Conservation (phyloP, 495 filamentous ascomycete species). For the Xylaria castorea region DNA sequence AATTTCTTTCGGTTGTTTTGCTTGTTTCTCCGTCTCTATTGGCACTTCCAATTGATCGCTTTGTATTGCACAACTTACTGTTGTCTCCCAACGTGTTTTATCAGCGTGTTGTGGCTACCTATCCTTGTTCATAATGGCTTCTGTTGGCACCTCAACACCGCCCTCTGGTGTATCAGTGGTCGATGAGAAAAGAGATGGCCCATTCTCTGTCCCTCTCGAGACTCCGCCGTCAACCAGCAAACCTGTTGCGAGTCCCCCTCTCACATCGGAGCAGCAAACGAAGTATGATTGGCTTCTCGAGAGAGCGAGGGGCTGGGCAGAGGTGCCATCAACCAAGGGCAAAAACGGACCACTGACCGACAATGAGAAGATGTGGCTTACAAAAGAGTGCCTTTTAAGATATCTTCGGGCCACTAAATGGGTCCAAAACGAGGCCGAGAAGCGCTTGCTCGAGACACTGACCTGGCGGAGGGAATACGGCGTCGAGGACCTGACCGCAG, state of each 20-base stretch:
- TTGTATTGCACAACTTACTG: background rate
- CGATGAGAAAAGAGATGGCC: conserved; percentile 50
- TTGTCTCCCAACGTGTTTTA: background rate
- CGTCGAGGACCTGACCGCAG: conserved; percentile 72
- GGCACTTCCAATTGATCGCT: too few relatives aligned
- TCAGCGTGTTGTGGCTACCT: background rate
- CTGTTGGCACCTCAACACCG: conserved; percentile 28
- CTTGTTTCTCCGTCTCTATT: background rate
- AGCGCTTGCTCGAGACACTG: conserved; percentile 78
- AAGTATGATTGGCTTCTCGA: conserved; percentile 82
- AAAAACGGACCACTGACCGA: conserved; percentile 73
- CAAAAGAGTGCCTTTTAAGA: conserved; percentile 87
- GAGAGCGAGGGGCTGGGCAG: conserved; percentile 70
- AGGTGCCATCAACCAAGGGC: conserved; percentile 69
- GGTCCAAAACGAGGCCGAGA: conserved; percentile 75
- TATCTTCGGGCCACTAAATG: conserved; percentile 95
- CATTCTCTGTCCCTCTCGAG: conserved; percentile 74
- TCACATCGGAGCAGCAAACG: conserved; percentile 77
- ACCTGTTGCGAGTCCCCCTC: conserved; percentile 56
- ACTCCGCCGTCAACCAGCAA: conserved; percentile 63
- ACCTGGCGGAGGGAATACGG: conserved; percentile 91
- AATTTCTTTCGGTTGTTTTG: background rate
- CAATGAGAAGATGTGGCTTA: conserved; percentile 86
- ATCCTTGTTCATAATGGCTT: conserved; percentile 38
- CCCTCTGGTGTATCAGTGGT: conserved; percentile 40